Base-by-base conservation (phyloP, 169 alveolate species). In the Eimeria brunetti region DNA sequence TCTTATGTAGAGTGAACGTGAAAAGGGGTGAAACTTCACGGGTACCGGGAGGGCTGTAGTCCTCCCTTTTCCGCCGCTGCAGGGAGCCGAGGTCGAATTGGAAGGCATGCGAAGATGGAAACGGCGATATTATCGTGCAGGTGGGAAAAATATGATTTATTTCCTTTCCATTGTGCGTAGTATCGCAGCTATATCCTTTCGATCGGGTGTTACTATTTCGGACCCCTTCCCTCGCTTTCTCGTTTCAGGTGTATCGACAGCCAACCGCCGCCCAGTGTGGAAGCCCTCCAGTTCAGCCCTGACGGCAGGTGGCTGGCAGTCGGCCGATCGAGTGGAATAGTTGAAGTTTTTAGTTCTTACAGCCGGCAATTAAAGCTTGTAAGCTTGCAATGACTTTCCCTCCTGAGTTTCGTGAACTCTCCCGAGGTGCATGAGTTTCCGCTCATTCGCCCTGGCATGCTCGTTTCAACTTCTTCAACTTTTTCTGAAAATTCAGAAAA, bases 281-380 rank as follows among this genome's bases (percentile, higher is more conserved):
- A 92, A 78, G 86, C 92, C 9, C 46, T 92, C 69, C 67, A 53
- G 27, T 51, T 76, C 88, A 92, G 96, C 41, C 96, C 96, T 2
- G 96, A 92, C 88, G 90, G 96, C 44, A 85, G 92, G 24, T 92
- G 96, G 96, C 46, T 92, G 46, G 96, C 96, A 16, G 96, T 67
- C 33, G 96, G 92, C 60, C 75, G 96, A 18, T 80, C 88, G 22
- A 92, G 81, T 53, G 96, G 88, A 27, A 81, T 60, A 41, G 89
- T 92, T 36, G 96, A 92, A 38, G 78, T 92, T 38, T 92, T 80
- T 51, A 88, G 89, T 36, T 24, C 92, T 1, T 75, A 53, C 27
- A 81, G 88, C 67, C 58, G 78, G 4, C 88, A 51, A 24, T 64
- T 81, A 33, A 64, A 60, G 14, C 78, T 92, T 51, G 96, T 92